Conservation (phyloP, 495 filamentous ascomycete genomes). For the Penicillium ucsense region DNA sequence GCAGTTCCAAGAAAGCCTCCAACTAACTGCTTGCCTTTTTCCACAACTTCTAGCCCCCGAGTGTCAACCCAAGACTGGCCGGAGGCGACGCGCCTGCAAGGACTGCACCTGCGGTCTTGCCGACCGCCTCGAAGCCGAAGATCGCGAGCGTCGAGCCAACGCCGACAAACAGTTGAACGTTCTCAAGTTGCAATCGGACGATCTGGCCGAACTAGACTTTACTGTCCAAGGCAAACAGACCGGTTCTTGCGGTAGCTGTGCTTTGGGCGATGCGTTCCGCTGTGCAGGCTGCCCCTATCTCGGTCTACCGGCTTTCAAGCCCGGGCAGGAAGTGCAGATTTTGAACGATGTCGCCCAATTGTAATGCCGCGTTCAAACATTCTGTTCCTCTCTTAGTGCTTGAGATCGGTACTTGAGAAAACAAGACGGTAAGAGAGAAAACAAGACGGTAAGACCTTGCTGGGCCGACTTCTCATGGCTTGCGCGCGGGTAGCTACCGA, state of each 20-base stretch:
- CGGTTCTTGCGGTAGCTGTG: conserved; percentile 86
- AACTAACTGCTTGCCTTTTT: conserved; percentile 6
- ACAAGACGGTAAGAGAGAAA: not conserved
- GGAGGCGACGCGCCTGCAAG: conserved; percentile 88
- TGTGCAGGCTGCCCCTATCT: conserved; percentile 79
- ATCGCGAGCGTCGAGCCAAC: conserved; percentile 53
- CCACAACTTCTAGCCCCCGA: conserved; percentile 51
- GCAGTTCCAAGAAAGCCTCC: no score
- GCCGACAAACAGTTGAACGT: conserved; percentile 52
- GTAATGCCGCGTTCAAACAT: conserved; percentile 21
- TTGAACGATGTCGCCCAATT: conserved; percentile 81
- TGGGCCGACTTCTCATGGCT: no score
- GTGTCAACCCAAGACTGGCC: conserved; percentile 80
- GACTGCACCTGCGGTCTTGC: conserved; percentile 94
- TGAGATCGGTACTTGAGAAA: not conserved
- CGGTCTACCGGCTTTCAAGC: conserved; percentile 90
- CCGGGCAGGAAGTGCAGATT: conserved; percentile 84
- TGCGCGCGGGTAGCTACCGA: no score
- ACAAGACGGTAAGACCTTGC: no score
- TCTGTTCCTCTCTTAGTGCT: not conserved
- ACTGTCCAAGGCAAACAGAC: conserved; percentile 84
- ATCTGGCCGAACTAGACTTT: conserved; percentile 81
- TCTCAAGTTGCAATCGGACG: conserved; percentile 63
- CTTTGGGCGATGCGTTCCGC: conserved; percentile 64
- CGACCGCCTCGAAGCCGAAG: conserved; percentile 68